phyloP scores from a whole-genome alignment of 225 moss, liverwort and hornwort genomes.

The Pseudoscleropodium purum region DNA sequence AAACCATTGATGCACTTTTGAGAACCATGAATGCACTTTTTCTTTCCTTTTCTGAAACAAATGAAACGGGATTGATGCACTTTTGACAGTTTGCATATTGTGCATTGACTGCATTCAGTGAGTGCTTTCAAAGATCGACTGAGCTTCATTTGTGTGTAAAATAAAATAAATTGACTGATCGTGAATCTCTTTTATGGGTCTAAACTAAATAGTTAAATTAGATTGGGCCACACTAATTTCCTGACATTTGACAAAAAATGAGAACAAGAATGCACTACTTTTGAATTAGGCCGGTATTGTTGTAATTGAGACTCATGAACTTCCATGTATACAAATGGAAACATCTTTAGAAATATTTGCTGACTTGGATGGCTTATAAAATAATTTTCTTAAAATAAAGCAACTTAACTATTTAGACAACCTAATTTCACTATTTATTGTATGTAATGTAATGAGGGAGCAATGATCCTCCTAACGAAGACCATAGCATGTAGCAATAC shows the following conservation, averaged over 20 bases:
- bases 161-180: background rate
- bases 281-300: background rate
- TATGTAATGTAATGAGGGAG: background rate
- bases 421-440: background rate
- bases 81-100: background rate
- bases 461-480: background rate
- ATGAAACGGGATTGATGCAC: background rate
- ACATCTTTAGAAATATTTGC: background rate
- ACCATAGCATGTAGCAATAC: fast-evolving
- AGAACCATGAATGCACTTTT: background rate
- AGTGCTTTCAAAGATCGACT: background rate
- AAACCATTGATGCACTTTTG: background rate
- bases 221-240: background rate
- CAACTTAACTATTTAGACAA: background rate
- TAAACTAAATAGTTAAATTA: background rate
- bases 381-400: fast-evolving
- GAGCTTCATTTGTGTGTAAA: too few species aligned
- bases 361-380: background rate
- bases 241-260: background rate
- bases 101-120: background rate
- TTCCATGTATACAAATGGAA: background rate
- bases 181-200: background rate
- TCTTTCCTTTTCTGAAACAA: background rate
- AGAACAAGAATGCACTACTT: background rate
- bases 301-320: background rate